These are phyloP conservation scores for Cercospora sp. DNA, from an alignment of 2,329 filamentous ascomycete genomes.

Conservation along the genomic window DNA sequence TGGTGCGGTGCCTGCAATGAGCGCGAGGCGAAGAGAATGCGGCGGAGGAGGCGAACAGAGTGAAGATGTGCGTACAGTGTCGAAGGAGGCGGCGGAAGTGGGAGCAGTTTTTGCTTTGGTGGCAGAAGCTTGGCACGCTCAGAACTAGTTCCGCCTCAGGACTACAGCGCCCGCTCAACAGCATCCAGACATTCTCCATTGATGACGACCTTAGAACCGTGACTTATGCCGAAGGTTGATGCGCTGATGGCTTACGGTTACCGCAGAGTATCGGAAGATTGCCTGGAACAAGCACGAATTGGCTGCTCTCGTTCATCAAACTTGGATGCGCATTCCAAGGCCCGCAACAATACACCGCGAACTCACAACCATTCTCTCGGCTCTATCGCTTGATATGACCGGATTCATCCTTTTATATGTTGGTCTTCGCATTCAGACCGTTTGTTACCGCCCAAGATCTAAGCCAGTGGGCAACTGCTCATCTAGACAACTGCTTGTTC, in stretches of 20 bases:
- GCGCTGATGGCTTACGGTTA: neutral
- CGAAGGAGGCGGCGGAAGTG: no score
- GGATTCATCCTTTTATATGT: no score
- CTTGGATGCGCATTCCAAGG: neutral
- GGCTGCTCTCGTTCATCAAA: neutral
- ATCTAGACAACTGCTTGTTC: no score
- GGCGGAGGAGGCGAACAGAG: neutral
- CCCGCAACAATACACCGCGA: neutral
- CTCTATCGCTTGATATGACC: neutral
- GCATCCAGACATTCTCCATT: neutral
- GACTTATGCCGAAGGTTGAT: no score
- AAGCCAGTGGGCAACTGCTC: no score
- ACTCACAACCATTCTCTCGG: fast-evolving
- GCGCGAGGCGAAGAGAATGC: neutral
- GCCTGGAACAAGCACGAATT: neutral
- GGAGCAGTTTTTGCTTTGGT: neutral
- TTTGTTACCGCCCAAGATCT: no score
- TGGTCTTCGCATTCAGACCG: no score
- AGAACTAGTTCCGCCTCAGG: neutral
- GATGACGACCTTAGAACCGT: no score
- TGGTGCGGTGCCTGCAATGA: neutral
- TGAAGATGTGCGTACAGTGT: neutral
- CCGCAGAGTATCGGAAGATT: fast-evolving
- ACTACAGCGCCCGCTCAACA: neutral
- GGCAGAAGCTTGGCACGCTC: neutral